Evolutionary conservation across 495 filamentous ascomycete genomes (phyloP).

Genomic region (Cercophora scortea): DNA sequence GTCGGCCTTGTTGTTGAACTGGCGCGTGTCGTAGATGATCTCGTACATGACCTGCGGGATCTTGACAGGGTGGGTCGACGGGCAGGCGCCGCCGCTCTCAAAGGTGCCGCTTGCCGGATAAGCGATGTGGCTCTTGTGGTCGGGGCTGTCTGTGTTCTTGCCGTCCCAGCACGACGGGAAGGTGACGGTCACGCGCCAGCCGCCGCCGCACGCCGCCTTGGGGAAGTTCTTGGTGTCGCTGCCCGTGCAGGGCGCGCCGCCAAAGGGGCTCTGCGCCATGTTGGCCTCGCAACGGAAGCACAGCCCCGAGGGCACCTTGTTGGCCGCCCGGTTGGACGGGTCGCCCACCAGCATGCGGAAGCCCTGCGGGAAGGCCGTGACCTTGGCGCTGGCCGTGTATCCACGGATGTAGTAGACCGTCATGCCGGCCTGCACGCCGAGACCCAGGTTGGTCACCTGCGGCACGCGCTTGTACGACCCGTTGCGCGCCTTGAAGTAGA

Average conservation of each 20-base stretch:
- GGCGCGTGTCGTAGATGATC: constrained; percentile 42
- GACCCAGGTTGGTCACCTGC: constrained; percentile 35
- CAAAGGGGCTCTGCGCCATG: constrained; percentile 28
- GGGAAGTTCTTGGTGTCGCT: constrained; percentile 30
- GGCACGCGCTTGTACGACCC: constrained; percentile 36
- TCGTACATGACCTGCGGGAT: constrained; percentile 47
- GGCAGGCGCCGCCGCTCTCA: constrained; percentile 37
- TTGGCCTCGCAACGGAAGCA: constrained; percentile 32
- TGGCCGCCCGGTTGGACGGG: constrained; percentile 28
- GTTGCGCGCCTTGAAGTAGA: constrained; percentile 40
- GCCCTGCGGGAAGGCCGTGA: constrained; percentile 43
- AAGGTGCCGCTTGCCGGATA: constrained; percentile 33
- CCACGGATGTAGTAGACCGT: constrained; percentile 42
- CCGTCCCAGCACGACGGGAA: constrained; percentile 43
- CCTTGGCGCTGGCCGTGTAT: constrained; percentile 36
- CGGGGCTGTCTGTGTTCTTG: constrained; percentile 43
- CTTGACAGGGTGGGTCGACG: constrained; percentile 37
- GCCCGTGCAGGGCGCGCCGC: constrained; percentile 39
- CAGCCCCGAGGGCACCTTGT: constrained; percentile 29
- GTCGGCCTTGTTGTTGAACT: constrained; percentile 33
- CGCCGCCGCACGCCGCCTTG: constrained; percentile 32
- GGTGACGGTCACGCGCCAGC: constrained; percentile 41
- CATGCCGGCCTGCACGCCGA: constrained; percentile 41
- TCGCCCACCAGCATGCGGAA: constrained; percentile 49
- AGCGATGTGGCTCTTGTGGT: constrained; percentile 44